Base-by-base conservation (phyloP, 495 filamentous ascomycete species). In the Aspergillus saccharolyticus region DNA sequence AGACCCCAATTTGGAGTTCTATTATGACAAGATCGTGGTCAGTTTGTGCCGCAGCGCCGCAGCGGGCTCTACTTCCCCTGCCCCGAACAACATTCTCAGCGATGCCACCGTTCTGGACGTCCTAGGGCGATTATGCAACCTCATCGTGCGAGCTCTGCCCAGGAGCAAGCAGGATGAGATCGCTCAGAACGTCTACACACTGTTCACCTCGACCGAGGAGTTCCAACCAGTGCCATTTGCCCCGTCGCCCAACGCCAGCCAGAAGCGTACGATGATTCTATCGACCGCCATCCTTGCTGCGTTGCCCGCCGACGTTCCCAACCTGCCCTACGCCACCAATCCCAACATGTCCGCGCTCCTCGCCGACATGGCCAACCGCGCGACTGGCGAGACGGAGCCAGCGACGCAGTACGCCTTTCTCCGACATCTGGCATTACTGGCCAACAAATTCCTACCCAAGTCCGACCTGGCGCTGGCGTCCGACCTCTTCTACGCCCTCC, bases 361-460 rank as follows among this genome's bases (percentile, higher is more conserved):
- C 28, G 63, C 68, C 14, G 74, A 79, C 33, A 56, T 82, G 9
- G 68, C 76, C 21, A 55, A 66, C 17, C 71, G 75, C 15, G 72
- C 73, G 14, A 50, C 74, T 2, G 59, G 45, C 2, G 62, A 71
- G 18, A 61, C 50, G 48, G 68, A 76, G 20, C 66, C 78, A 33
- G 65, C 73, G n/a, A 70, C 75, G 25, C 75, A 80, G 28, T 69
- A 78, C 33, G 74, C 82, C 8, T 72, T 83, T 51, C 74, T 87
- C n/a, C 76, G 80, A 24, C 82, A 88, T 51, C 66, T 88, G 21
- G 80, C 81, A 20, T 68, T 89, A n/a, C 59, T 88, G 17, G 71
- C 80, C 30, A 89, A 89, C 66, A 89, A 89, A 70, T 87, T 80
- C 68, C 63, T 83, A 17, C 67, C 78, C n/a, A 76, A 80, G 43